Percentiles rank a stretch among this genome's conserved stretches.
These are phyloP conservation scores for Moricandia arvensis DNA, from an alignment of 345 rosid genomes.

Conservation along the genomic window DNA sequence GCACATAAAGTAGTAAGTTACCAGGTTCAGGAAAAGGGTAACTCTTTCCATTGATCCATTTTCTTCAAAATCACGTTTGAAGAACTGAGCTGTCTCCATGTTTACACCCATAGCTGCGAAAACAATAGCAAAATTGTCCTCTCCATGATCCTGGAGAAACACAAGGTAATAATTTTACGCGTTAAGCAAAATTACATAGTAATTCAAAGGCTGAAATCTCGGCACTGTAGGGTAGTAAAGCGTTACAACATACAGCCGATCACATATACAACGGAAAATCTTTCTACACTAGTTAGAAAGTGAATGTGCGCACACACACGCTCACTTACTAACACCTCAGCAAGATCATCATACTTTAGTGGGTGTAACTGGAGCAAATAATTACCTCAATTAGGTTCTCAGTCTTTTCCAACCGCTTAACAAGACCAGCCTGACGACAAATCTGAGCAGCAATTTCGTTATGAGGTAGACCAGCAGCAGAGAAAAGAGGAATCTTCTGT, in stretches of 20 bases:
- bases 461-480: conserved; percentile 99
- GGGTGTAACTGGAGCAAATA: conserved; percentile 1
- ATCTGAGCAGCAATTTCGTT: conserved; percentile 99
- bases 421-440: conserved; percentile 99
- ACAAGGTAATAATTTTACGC: neutral
- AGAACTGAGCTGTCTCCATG: conserved; percentile 99
- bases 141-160: conserved; percentile 65
- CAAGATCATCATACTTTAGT: neutral
- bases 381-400: conserved; percentile 73
- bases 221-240: neutral
- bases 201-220: neutral
- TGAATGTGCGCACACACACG: neutral
- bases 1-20: neutral
- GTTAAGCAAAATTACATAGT: too few relatives aligned
- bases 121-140: conserved; percentile 98
- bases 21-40: conserved; percentile 85
- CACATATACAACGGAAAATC: neutral
- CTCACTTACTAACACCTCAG: neutral
- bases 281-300: neutral
- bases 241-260: neutral
- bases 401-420: conserved; percentile 92
- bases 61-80: conserved; percentile 99
- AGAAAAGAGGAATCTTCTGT: conserved; percentile 96
- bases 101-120: conserved; percentile 99
- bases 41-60: conserved; percentile 99